phyloP scores from a whole-genome alignment of 139 green algal species.

The Volvox reticuliferus region DNA sequence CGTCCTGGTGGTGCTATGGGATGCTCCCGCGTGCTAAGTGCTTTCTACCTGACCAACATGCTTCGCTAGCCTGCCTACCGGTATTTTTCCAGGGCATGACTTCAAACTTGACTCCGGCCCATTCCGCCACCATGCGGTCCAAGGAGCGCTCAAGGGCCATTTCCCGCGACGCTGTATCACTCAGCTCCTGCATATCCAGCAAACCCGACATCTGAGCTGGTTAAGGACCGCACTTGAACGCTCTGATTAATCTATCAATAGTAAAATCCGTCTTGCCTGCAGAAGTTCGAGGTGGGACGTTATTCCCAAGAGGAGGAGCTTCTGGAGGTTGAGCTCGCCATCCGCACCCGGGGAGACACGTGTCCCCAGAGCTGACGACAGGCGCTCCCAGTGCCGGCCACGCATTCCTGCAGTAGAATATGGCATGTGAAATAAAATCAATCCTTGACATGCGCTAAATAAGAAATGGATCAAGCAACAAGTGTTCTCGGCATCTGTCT shows the following conservation, averaged over 20 bases:
- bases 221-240: too few species aligned
- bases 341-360: slow-evolving; percentile 42
- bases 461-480: background rate
- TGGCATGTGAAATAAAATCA: too few species aligned
- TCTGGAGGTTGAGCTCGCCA: slow-evolving; percentile 39
- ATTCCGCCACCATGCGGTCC: slow-evolving; percentile 72
- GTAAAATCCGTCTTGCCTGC: slow-evolving; percentile 7
- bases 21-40: too few species aligned
- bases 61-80: background rate
- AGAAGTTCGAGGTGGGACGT: slow-evolving; percentile 40
- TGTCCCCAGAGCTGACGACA: slow-evolving; percentile 54
- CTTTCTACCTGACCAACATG: too few species aligned
- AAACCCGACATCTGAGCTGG: too few species aligned
- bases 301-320: slow-evolving; percentile 47
- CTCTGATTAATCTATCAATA: too few species aligned
- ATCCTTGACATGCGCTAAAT: background rate
- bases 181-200: slow-evolving; percentile 53
- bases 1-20: too few species aligned
- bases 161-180: slow-evolving; percentile 64
- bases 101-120: slow-evolving; percentile 65
- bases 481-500: background rate
- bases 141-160: slow-evolving; percentile 68
- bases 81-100: slow-evolving; percentile 68
- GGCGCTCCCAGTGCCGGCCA: slow-evolving; percentile 66
- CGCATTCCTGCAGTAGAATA: slow-evolving; percentile 58